Conservation (phyloP, 2,329 filamentous ascomycete species). For the Plenodomus lindquistii region DNA sequence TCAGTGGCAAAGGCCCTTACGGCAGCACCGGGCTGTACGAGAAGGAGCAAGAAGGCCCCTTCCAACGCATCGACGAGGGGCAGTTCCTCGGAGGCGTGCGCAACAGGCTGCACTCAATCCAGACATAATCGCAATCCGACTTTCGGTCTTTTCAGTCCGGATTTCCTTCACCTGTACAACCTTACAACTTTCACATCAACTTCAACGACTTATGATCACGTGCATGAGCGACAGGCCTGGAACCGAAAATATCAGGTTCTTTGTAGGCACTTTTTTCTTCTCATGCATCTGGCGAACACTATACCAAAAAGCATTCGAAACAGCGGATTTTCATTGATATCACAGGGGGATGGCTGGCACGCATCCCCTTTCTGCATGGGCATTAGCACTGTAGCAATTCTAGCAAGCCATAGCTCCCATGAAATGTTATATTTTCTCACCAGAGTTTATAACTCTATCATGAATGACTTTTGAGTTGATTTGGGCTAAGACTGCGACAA, state of each 20-base stretch:
- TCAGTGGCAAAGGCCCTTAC: conserved; percentile 54
- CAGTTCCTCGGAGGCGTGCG: conserved; percentile 46
- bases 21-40: conserved; percentile 55
- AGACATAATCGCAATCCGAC: conserved; percentile 33
- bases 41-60: conserved; percentile 51
- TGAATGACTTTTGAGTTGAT: too few species aligned
- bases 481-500: too few species aligned
- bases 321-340: conserved; percentile 16
- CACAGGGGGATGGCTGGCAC: conserved; percentile 13
- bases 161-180: conserved; percentile 27
- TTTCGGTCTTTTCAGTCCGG: conserved; percentile 12
- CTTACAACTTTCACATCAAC: conserved; percentile 13
- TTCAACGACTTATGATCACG: conserved; percentile 32
- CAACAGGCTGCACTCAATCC: conserved; percentile 41
- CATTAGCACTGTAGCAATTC: neutral
- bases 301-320: conserved; percentile 11
- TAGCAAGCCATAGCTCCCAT: neutral
- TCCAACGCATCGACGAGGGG: conserved; percentile 44
- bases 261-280: conserved; percentile 17
- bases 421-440: neutral
- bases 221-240: conserved; percentile 39
- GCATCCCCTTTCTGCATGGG: conserved; percentile 1
- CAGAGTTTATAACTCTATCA: too few species aligned
- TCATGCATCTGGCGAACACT: conserved; percentile 25
- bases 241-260: conserved; percentile 39